Percentiles rank a stretch among this genome's conserved stretches.
phyloP scores from a whole-genome alignment of 2,329 filamentous ascomycete species.

The Ceratocystiopsis brevicomis region DNA sequence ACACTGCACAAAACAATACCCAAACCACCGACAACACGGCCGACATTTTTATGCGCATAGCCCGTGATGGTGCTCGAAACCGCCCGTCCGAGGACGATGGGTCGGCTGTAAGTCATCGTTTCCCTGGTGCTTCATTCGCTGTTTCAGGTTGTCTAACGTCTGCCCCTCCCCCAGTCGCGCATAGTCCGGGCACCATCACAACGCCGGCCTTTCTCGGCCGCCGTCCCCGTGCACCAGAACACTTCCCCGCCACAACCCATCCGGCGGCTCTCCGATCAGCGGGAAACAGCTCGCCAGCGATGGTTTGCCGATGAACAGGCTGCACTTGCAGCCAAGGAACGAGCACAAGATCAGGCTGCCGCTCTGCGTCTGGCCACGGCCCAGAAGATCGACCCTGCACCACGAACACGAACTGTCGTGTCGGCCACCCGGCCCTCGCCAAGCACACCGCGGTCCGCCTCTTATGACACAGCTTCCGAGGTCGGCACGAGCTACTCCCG shows the following conservation, averaged over 20 bases:
- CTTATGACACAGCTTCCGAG: slow-evolving; percentile 23
- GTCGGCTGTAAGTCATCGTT: slow-evolving; percentile 25
- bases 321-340: slow-evolving; percentile 11
- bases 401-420: slow-evolving; percentile 5
- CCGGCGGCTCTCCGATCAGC: slow-evolving; percentile 38
- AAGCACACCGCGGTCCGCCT: slow-evolving; percentile 28
- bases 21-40: slow-evolving; percentile 28
- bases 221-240: slow-evolving; percentile 26
- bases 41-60: slow-evolving; percentile 40
- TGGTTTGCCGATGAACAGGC: slow-evolving; percentile 23
- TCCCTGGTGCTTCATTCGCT: neutral
- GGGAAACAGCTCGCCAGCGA: slow-evolving; percentile 26
- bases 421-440: slow-evolving; percentile 19
- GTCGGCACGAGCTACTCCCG: slow-evolving; percentile 14
- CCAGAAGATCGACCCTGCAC: neutral
- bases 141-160: neutral
- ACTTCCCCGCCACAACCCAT: slow-evolving; percentile 30
- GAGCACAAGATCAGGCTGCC: slow-evolving; percentile 23
- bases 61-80: slow-evolving; percentile 29
- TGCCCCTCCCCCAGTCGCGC: no score
- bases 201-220: slow-evolving; percentile 34
- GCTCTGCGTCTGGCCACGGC: slow-evolving; percentile 10
- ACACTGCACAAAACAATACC: no score
- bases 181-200: slow-evolving; percentile 14
- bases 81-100: slow-evolving; percentile 20